Evolutionary conservation across 2,329 filamentous ascomycete species (phyloP).

Genomic region (Nakataea oryzae): DNA sequence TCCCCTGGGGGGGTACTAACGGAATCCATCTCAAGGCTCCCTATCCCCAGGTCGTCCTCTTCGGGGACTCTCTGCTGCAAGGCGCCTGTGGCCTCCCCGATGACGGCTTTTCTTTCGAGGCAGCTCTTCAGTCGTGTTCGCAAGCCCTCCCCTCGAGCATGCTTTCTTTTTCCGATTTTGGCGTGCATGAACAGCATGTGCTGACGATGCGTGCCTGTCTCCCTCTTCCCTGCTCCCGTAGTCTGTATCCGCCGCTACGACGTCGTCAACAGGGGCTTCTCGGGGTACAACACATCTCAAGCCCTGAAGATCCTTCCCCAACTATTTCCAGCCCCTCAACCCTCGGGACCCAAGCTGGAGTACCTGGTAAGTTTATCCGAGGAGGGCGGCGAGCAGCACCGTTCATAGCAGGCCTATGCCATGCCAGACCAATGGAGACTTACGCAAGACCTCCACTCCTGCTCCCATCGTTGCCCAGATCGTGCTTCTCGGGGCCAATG

Average conservation of each 20-base stretch:
- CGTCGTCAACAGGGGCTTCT: constrained; percentile 79
- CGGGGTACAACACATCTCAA: constrained; percentile 75
- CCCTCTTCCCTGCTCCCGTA: constrained; percentile 20
- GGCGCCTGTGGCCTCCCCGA: constrained; percentile 42
- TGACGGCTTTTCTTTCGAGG: constrained; percentile 64
- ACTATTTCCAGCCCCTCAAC: constrained; percentile 58
- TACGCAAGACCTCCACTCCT: constrained; percentile 1
- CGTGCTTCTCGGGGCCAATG: constrained; percentile 83
- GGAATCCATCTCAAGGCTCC: constrained; percentile 25
- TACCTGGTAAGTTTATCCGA: constrained; percentile 46
- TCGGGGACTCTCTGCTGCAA: constrained; percentile 86
- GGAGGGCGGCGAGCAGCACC: neutral
- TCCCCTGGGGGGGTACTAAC: neutral
- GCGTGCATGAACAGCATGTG: neutral
- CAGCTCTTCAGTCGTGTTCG: constrained; percentile 59
- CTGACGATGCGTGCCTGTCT: constrained; percentile 7
- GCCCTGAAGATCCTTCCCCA: constrained; percentile 57
- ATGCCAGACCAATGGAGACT: neutral
- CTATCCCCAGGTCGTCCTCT: constrained; percentile 69
- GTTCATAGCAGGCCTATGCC: neutral
- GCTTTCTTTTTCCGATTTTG: neutral
- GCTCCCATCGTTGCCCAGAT: constrained; percentile 34
- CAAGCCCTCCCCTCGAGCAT: constrained; percentile 8
- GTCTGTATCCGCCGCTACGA: constrained; percentile 71
- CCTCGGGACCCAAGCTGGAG: constrained; percentile 47